Evolutionary conservation across 495 filamentous ascomycete species (phyloP).

Genomic region (Venustampulla echinocandica): DNA sequence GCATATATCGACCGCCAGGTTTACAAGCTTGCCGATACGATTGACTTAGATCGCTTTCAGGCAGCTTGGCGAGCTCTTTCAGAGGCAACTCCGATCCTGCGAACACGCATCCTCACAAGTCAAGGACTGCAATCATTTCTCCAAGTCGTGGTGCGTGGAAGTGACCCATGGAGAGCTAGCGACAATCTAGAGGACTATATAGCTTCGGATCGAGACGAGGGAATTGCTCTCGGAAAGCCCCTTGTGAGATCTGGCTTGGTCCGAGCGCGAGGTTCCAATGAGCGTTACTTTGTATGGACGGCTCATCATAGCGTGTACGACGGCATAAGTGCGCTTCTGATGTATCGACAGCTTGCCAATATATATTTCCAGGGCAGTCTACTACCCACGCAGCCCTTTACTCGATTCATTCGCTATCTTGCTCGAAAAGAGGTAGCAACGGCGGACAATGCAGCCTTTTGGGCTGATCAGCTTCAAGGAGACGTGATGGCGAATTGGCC

Average conservation of each 20-base stretch:
- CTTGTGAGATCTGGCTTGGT: neutral
- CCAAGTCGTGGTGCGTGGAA: neutral
- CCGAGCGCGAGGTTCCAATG: neutral
- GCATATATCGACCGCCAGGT: conserved; percentile 37
- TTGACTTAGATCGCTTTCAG: conserved; percentile 37
- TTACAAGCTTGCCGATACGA: conserved; percentile 30
- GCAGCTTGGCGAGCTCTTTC: conserved; percentile 34
- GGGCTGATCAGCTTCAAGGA: neutral
- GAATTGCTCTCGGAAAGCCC: neutral
- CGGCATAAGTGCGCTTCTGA: neutral
- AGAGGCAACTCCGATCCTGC: neutral
- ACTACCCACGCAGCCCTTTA: neutral
- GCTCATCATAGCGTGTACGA: conserved; percentile 10
- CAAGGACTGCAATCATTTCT: neutral
- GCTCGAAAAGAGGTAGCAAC: neutral
- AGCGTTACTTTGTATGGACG: neutral
- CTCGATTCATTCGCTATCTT: neutral
- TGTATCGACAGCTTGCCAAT: neutral
- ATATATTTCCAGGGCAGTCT: neutral
- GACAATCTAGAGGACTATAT: neutral
- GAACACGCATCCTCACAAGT: neutral
- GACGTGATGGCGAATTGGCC: neutral
- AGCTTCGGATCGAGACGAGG: neutral
- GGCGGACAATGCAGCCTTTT: neutral
- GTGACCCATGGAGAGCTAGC: neutral